phyloP scores from a whole-genome alignment of 108 stramenopile species.

The Stephanodiscus minutulus region DNA sequence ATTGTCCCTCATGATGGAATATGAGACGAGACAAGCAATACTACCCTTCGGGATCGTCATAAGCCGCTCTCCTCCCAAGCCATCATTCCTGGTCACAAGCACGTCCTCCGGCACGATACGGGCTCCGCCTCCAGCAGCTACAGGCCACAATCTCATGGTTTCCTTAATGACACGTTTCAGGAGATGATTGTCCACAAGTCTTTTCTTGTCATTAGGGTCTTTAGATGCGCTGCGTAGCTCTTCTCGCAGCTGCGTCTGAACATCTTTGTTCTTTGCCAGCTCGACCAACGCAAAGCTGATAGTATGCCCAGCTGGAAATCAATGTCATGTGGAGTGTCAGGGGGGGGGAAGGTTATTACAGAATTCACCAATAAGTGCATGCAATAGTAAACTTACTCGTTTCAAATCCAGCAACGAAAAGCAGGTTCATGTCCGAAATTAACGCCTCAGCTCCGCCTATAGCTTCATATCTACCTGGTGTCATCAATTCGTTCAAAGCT shows the following conservation, averaged over 20 bases:
- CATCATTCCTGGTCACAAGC: background rate
- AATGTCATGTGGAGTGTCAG: background rate
- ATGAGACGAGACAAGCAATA: conserved; percentile 26
- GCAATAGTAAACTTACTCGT: conserved; percentile 53
- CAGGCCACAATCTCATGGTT: conserved; percentile 45
- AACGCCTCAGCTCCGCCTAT: conserved; percentile 24
- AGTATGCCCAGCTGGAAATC: background rate
- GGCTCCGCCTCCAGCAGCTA: conserved; percentile 30
- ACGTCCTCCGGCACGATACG: conserved; percentile 38
- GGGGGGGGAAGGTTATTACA: too few species aligned
- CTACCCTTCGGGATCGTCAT: conserved; percentile 49
- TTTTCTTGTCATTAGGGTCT: background rate
- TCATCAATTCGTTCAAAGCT: conserved; percentile 4
- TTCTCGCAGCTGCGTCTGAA: conserved; percentile 31
- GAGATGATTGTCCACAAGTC: conserved; percentile 21
- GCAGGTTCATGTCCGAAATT: conserved; percentile 47
- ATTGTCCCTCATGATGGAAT: conserved; percentile 33
- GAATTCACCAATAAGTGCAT: conserved; percentile 14
- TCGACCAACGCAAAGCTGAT: conserved; percentile 26
- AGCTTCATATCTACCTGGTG: conserved; percentile 38
- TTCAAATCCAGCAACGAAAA: conserved; percentile 56
- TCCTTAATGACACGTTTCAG: conserved; percentile 52
- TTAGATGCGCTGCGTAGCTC: conserved; percentile 33
- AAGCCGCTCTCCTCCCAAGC: background rate
- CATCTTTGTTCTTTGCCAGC: conserved; percentile 48